Percentiles rank a stretch among this genome's conserved stretches.
phyloP scores from a whole-genome alignment of 768 basidiomycete genomes.

The Lentinula aciculospora region DNA sequence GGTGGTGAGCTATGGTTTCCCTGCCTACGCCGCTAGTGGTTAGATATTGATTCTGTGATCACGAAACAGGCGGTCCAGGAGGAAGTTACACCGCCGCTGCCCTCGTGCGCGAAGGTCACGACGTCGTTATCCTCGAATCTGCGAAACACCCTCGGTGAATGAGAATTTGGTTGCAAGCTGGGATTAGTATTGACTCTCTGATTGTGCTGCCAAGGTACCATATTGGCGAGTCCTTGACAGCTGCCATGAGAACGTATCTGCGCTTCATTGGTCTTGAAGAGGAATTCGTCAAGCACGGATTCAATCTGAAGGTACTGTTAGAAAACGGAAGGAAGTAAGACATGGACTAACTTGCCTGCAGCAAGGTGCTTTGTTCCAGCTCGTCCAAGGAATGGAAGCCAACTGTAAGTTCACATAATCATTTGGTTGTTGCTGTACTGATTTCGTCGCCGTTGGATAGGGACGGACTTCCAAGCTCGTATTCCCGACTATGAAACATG shows the following conservation, averaged over 20 bases:
- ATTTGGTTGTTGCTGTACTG: background rate
- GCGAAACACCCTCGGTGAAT: slow-evolving; percentile 17
- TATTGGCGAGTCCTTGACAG: slow-evolving; percentile 56
- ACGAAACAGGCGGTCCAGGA: slow-evolving; percentile 18
- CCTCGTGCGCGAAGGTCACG: slow-evolving; percentile 21
- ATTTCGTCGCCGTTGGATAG: slow-evolving; percentile 19
- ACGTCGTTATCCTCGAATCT: slow-evolving; percentile 21
- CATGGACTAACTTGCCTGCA: slow-evolving; percentile 21
- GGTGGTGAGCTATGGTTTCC: slow-evolving; percentile 17
- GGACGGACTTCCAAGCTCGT: slow-evolving; percentile 56
- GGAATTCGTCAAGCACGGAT: slow-evolving; percentile 42
- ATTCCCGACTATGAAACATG: slow-evolving; percentile 50
- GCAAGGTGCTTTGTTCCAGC: slow-evolving; percentile 58
- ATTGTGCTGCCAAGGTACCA: slow-evolving; percentile 37
- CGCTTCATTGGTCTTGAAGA: slow-evolving; percentile 55
- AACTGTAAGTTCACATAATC: slow-evolving; percentile 20
- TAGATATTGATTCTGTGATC: background rate
- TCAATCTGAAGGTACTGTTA: slow-evolving; percentile 40
- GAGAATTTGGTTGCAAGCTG: background rate
- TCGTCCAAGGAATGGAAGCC: slow-evolving; percentile 58
- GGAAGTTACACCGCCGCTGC: slow-evolving; percentile 22
- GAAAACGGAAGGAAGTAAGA: background rate
- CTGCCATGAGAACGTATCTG: slow-evolving; percentile 53
- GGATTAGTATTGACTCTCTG: background rate
- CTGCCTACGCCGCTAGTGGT: too few species aligned